phyloP scores from a whole-genome alignment of 306 rosid species.

The Phaseolus lunatus region DNA sequence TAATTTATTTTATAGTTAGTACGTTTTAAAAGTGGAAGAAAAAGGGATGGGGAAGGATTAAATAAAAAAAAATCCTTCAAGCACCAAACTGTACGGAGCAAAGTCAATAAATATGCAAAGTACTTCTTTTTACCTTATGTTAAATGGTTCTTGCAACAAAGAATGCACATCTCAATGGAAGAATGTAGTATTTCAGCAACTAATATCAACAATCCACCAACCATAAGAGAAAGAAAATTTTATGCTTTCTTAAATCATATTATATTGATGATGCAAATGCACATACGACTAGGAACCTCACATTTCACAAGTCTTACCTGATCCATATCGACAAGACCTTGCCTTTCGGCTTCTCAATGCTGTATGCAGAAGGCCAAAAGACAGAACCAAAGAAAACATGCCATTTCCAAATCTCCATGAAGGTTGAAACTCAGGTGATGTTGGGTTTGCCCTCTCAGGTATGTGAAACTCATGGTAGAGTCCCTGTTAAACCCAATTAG shows the following conservation, averaged over 20 bases:
- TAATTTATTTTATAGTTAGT: neutral
- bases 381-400: slow-evolving; percentile 81
- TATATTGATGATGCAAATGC: slow-evolving; percentile 20
- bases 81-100: neutral
- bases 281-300: slow-evolving; percentile 5
- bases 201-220: neutral
- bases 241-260: neutral
- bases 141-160: slow-evolving; percentile 12
- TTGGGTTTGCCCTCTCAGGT: slow-evolving; percentile 67
- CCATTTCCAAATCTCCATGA: slow-evolving; percentile 92
- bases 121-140: neutral
- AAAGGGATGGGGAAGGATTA: neutral
- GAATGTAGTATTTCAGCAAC: slow-evolving; percentile 14
- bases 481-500: slow-evolving; percentile 61
- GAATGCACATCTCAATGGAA: slow-evolving; percentile 22
- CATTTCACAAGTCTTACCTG: slow-evolving; percentile 57
- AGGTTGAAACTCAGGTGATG: slow-evolving; percentile 65
- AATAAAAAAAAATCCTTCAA: neutral
- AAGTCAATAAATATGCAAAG: neutral
- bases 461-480: slow-evolving; percentile 63
- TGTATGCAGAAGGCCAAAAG: slow-evolving; percentile 79
- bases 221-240: slow-evolving; percentile 2
- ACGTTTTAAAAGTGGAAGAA: neutral
- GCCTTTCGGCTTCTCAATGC: slow-evolving; percentile 80
- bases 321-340: slow-evolving; percentile 80